phyloP scores from a whole-genome alignment of 306 rosid genomes.

The Sechiopsis laciniata region DNA sequence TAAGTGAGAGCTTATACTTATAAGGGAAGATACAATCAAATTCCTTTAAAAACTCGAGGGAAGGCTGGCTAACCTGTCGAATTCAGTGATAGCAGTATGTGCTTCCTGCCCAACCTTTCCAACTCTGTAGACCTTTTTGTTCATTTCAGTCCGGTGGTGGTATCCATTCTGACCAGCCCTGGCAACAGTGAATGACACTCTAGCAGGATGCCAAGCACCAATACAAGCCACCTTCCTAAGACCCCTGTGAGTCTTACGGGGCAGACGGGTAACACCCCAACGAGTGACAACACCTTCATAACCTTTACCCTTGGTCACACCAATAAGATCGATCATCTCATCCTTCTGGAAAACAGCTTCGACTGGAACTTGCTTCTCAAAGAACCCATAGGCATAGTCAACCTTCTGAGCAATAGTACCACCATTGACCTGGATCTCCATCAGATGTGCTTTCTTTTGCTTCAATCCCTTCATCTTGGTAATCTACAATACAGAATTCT shows the following conservation, averaged over 20 bases:
- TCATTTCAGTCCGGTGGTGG: constrained; percentile 80
- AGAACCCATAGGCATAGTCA: constrained; percentile 59
- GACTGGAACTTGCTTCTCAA: constrained; percentile 76
- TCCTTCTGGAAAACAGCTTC: constrained; percentile 93
- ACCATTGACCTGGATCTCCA: constrained; percentile 83
- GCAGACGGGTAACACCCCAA: constrained; percentile 91
- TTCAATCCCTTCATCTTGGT: constrained; percentile 80
- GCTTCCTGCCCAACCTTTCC: constrained; percentile 64
- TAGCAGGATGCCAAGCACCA: constrained; percentile 95
- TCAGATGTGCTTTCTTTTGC: constrained; percentile 84
- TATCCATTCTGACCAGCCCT: constrained; percentile 92
- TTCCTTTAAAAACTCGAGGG: too few species aligned
- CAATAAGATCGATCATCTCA: constrained; percentile 81
- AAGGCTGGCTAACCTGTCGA: constrained; percentile 44
- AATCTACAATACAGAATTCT: constrained; percentile 35
- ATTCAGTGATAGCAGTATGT: constrained; percentile 59
- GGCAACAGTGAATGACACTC: constrained; percentile 85
- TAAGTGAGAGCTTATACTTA: not conserved
- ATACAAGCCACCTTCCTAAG: constrained; percentile 88
- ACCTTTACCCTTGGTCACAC: constrained; percentile 87
- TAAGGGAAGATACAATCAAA: not conserved
- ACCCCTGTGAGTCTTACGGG: constrained; percentile 88
- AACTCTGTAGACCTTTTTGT: constrained; percentile 69
- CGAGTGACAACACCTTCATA: constrained; percentile 86
- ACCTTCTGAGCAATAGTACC: constrained; percentile 69